Evolutionary conservation across 2,329 filamentous ascomycete genomes (phyloP).

Genomic region (Clonostachys byssicola): DNA sequence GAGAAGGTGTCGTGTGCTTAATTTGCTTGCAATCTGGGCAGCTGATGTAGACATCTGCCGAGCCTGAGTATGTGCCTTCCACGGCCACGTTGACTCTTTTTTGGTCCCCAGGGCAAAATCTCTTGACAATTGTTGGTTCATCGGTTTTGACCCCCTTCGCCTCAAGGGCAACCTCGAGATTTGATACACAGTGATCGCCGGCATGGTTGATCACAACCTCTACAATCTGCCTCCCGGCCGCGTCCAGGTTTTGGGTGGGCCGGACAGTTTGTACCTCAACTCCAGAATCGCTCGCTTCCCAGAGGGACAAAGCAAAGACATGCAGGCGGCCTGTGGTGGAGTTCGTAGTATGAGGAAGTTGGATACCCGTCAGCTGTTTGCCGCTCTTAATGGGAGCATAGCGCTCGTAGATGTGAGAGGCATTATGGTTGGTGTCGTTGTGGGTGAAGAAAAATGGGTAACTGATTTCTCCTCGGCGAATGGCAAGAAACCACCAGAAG

Average conservation of each 20-base stretch:
- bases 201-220: conserved; percentile 32
- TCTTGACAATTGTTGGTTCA: conserved; percentile 27
- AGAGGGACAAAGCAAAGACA: conserved; percentile 34
- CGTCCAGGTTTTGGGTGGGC: conserved; percentile 36
- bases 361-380: conserved; percentile 30
- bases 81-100: conserved; percentile 30
- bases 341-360: conserved; percentile 30
- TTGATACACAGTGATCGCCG: conserved; percentile 25
- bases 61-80: conserved; percentile 14
- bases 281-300: conserved; percentile 7
- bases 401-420: conserved; percentile 38
- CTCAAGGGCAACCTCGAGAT: conserved; percentile 19
- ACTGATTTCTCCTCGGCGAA: conserved; percentile 39
- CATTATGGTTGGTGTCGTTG: conserved; percentile 33
- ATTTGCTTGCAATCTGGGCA: neutral
- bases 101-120: conserved; percentile 38
- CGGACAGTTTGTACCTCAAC: conserved; percentile 30
- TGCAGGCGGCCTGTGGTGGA: conserved; percentile 30
- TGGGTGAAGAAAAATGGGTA: conserved; percentile 33
- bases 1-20: conserved; percentile 5
- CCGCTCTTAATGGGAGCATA: conserved; percentile 27
- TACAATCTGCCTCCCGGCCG: conserved; percentile 27
- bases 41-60: conserved; percentile 8
- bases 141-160: conserved; percentile 35
- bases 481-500: conserved; percentile 37